These are phyloP conservation scores for Komagataella kurtzmanii DNA, from an alignment of 805 yeast genomes.

Conservation along the genomic window DNA sequence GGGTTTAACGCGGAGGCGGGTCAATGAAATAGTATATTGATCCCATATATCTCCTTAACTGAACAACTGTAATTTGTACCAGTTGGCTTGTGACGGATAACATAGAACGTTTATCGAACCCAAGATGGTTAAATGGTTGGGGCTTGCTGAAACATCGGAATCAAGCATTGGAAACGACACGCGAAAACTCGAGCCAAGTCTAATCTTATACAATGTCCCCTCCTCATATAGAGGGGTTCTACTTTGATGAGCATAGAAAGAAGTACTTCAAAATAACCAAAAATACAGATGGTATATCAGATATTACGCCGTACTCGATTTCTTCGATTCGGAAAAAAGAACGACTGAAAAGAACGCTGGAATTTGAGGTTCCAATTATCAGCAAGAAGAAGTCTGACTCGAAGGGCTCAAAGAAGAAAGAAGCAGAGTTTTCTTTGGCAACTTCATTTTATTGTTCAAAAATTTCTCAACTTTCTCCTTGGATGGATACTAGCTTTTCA, in stretches of 20 bases:
- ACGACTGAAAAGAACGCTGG: not conserved
- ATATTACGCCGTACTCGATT: not conserved
- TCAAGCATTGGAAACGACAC: no score
- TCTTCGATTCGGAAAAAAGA: not conserved
- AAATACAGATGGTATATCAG: not conserved
- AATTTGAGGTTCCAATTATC: not conserved
- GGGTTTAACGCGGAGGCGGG: no score
- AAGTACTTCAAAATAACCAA: slow-evolving; percentile 8
- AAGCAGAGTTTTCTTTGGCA: not conserved
- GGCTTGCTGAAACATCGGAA: no score
- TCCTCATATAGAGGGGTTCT: slow-evolving; percentile 5
- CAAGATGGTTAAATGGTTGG: no score
- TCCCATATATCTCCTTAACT: no score
- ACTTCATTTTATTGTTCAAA: not conserved
- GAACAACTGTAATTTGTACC: no score
- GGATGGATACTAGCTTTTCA: not conserved
- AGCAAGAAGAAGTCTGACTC: not conserved
- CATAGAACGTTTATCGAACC: no score
- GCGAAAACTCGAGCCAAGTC: no score
- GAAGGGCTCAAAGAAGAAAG: not conserved
- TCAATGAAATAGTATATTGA: no score
- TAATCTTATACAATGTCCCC: slow-evolving; percentile 4
- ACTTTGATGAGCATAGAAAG: slow-evolving; percentile 9
- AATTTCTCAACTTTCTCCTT: not conserved
- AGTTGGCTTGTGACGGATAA: no score